Conservation (phyloP, 768 basidiomycete genomes). For the Clitopilus passeckerianus region DNA sequence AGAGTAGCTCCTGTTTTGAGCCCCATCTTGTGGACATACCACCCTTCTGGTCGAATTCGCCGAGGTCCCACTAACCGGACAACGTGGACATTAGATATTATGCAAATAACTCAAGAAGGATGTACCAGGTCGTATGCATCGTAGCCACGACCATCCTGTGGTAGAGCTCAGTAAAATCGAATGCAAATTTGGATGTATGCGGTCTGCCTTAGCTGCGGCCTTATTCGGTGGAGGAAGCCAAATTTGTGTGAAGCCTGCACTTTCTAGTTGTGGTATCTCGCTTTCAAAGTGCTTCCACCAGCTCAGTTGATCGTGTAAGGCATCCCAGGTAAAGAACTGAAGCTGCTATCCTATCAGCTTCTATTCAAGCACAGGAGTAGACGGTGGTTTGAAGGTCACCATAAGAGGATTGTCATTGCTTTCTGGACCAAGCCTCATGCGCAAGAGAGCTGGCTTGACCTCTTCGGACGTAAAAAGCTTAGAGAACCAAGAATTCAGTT, state of each 20-base stretch:
- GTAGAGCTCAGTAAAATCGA: not conserved
- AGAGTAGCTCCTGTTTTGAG: conserved; percentile 70
- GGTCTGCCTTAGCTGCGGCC: conserved; percentile 48
- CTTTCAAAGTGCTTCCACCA: conserved; percentile 79
- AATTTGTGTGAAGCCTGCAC: conserved; percentile 72
- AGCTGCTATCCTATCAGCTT: conserved; percentile 33
- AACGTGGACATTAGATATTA: not conserved
- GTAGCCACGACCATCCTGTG: conserved; percentile 69
- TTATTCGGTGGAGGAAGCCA: conserved; percentile 87
- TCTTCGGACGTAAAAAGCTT: conserved; percentile 7
- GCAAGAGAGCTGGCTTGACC: conserved; percentile 37
- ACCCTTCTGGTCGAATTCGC: conserved; percentile 80
- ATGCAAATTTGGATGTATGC: not conserved
- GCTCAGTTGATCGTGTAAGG: conserved; percentile 47
- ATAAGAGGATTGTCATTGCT: conserved; percentile 56
- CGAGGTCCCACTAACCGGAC: conserved; percentile 70
- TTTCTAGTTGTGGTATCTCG: conserved; percentile 57
- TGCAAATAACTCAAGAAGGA: conserved; percentile 1
- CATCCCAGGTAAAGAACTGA: conserved; percentile 87
- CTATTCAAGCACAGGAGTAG: not conserved
- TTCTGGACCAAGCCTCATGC: conserved; percentile 60
- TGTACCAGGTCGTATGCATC: conserved; percentile 82
- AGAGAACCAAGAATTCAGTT: conserved; percentile 23
- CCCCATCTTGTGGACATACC: conserved; percentile 79
- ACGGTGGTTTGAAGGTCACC: conserved; percentile 33